Conservation (phyloP, 2,329 filamentous ascomycete genomes). For the Paramyrothecium roridum region DNA sequence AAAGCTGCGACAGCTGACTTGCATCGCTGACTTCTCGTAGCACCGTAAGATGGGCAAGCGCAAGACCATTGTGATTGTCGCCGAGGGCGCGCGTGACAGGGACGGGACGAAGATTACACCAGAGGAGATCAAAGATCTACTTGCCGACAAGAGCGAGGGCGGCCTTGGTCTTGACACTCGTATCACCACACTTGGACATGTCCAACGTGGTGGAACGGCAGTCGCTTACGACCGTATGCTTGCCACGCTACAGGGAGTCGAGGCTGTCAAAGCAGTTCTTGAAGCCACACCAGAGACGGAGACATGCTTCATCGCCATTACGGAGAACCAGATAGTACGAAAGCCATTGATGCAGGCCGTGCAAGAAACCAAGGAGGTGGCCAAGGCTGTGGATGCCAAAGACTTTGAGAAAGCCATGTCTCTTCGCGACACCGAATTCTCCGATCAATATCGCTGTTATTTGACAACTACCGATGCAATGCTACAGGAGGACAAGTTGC, state of each 20-base stretch:
- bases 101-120: conserved; percentile 81
- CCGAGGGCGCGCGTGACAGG: conserved; percentile 87
- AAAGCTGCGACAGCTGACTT: neutral
- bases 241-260: conserved; percentile 87
- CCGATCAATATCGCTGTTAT: conserved; percentile 87
- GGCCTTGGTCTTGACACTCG: conserved; percentile 84
- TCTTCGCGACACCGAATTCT: conserved; percentile 88
- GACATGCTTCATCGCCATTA: conserved; percentile 93
- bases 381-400: conserved; percentile 75
- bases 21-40: conserved; percentile 35
- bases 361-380: conserved; percentile 77
- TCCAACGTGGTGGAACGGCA: conserved; percentile 90
- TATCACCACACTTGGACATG: conserved; percentile 92
- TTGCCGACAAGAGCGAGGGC: conserved; percentile 64
- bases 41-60: conserved; percentile 88
- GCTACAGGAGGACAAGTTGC: conserved; percentile 63
- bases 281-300: conserved; percentile 86
- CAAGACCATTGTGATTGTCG: conserved; percentile 97
- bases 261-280: conserved; percentile 88
- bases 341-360: conserved; percentile 90
- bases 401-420: conserved; percentile 87
- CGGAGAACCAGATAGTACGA: conserved; percentile 94
- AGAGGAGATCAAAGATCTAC: conserved; percentile 77
- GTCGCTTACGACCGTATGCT: conserved; percentile 95
- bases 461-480: conserved; percentile 85